These are phyloP conservation scores for Conringia planisiliqua DNA, from an alignment of 345 rosid species.

Conservation along the genomic window DNA sequence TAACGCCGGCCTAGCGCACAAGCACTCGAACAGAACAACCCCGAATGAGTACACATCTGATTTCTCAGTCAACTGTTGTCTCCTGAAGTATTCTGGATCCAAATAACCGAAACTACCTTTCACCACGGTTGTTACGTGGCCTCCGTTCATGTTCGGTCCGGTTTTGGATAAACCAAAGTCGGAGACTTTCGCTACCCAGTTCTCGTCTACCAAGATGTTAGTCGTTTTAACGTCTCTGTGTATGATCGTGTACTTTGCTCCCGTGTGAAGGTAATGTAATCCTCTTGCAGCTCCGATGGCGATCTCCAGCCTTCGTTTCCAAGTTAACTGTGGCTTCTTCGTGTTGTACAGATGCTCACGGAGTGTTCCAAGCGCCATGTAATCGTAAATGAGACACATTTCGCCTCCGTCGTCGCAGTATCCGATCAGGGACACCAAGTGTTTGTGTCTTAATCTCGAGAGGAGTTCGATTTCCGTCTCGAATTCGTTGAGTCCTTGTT, in stretches of 20 bases:
- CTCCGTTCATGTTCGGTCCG: conserved; percentile 59
- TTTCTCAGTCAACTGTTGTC: conserved; percentile 80
- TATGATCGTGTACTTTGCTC: conserved; percentile 82
- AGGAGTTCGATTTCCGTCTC: conserved; percentile 82
- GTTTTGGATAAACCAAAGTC: conserved; percentile 82
- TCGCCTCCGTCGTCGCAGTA: conserved; percentile 82
- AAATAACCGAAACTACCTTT: conserved; percentile 89
- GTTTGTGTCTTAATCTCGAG: conserved; percentile 81
- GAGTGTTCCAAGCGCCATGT: conserved; percentile 77
- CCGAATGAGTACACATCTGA: conserved; percentile 90
- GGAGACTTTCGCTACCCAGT: conserved; percentile 82
- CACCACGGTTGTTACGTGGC: conserved; percentile 81
- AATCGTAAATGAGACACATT: conserved; percentile 81
- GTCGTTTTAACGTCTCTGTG: conserved; percentile 94
- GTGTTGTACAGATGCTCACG: conserved; percentile 67
- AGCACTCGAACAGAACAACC: conserved; percentile 72
- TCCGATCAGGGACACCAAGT: conserved; percentile 80
- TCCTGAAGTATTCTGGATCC: conserved; percentile 78
- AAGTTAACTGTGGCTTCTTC: conserved; percentile 48
- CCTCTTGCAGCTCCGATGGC: conserved; percentile 85
- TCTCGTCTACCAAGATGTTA: conserved; percentile 79
- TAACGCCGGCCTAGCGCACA: conserved; percentile 73
- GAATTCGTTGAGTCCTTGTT: conserved; percentile 84
- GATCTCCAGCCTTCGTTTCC: conserved; percentile 75
- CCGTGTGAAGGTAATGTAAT: conserved; percentile 85